Evolutionary conservation across 495 filamentous ascomycete species (phyloP), one percentile per base, ranked within the genome.

Genomic region (Neurospora pannonica): DNA sequence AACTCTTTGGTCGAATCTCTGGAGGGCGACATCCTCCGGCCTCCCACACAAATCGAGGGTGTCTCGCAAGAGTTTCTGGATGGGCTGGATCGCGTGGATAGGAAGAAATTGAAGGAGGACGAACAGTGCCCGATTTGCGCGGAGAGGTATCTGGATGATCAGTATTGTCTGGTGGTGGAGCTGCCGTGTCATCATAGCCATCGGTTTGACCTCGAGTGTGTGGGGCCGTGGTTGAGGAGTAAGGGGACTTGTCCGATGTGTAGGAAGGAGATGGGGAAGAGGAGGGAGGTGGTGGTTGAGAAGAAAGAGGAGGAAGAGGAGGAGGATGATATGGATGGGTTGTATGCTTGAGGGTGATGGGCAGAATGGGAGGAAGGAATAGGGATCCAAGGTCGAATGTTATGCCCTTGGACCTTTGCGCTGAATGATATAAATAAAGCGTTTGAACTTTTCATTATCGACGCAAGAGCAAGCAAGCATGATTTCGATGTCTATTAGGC

Each of bases 241-340:
- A 92, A 97, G 81, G 91, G 92, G 13, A 97, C 91, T 4, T 99
- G 95, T 84, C 95, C 95, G 31, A 83, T 97, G 76, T 95, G 97
- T 80, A 86, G 95, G 67, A 88, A 89, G 79, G 90, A 94, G 54
- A 83, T 98, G 76, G 86, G 91, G 76, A 91, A 93, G 85, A 91
- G 91, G 87, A 90, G 89, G 83, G 84, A 88, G 76, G 87, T 87
- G 70, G 85, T 85, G 71, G 76, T 82, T 75, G 74, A 83, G 76
- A 74, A 79, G 37, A 77, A 78, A 42, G 83, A 84, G 19, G 86
- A 86, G 7, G 89, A 90, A 0, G 88, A 67, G 21, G 89, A 92
- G 72, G 89, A 91, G 71, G 89, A 90, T 74, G 91, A 92, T 80
- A 88, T 89, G 83, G 90, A 93, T 86, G 90, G 90, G 9, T 87